Evolutionary conservation across 306 rosid species (phyloP).

Genomic region (Cyamopsis tetragonoloba): DNA sequence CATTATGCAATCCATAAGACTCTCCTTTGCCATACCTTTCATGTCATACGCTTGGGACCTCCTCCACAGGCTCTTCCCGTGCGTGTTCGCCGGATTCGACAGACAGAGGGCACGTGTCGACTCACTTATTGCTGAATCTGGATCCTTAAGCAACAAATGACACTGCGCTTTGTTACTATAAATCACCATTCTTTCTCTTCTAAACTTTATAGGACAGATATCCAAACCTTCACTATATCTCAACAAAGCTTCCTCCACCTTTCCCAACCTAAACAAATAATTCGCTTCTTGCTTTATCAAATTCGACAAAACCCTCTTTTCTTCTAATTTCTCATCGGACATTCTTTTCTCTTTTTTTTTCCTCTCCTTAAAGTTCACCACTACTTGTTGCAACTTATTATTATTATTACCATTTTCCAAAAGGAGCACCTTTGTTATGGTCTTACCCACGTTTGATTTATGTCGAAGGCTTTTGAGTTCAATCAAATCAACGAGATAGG

Average conservation of each 20-base stretch:
- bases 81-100: conserved; percentile 45
- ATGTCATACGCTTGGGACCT: conserved; percentile 78
- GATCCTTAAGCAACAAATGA: conserved; percentile 42
- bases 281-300: conserved; percentile 54
- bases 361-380: conserved; percentile 37
- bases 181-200: conserved; percentile 55
- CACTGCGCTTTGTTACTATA: conserved; percentile 66
- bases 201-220: conserved; percentile 47
- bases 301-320: conserved; percentile 32
- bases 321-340: conserved; percentile 35
- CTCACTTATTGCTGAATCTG: conserved; percentile 54
- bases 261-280: conserved; percentile 44
- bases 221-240: conserved; percentile 56
- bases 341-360: conserved; percentile 35
- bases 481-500: conserved; percentile 53
- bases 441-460: conserved; percentile 49
- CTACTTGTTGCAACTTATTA: conserved; percentile 17
- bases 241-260: conserved; percentile 43
- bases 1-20: conserved; percentile 62
- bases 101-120: conserved; percentile 70
- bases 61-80: conserved; percentile 60
- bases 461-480: conserved; percentile 56
- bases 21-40: conserved; percentile 70
- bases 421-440: conserved; percentile 48
- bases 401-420: conserved; percentile 7